Base-by-base conservation (phyloP, 164 flowering plant species). In the Stephania cephalantha region DNA sequence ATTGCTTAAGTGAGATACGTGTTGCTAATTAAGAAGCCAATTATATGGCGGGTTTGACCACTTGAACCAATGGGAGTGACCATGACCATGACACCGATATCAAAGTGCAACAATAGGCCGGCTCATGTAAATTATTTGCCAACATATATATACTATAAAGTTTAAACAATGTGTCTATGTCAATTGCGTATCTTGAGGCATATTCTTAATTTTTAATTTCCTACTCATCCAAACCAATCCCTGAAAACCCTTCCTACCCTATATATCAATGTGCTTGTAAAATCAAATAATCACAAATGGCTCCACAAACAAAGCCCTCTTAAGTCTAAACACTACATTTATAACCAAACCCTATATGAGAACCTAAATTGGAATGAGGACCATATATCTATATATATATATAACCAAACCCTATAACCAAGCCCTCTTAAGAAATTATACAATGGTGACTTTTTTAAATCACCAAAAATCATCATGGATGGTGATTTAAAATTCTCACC, bases 171-270 rank as follows among this genome's bases (percentile, higher is more conserved):
- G 53, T 8, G 61, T 71, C 73, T 13, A 44, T 71, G 25, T 71
- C 73, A 71, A 48, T n/a, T 18, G 73, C 72, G 35, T 42, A 63
- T 71, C 73, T 71, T 25, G 73, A 71, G 63, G 73, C 22, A 35
- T 35, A 22, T 46, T 71, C 73, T 46, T 25, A 25, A 0, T 25
- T 0, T 25, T 25, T 25, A 25, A 25, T 25, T 71, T 71, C 61
- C 22, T 18, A 50, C 18, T 35, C 42, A 42, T 5, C 55, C 68
- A 20, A 17, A 22, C 71, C 52, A 69, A 45, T 42, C 22, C 71
- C 73, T 48, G 31, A 46, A 71, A 46, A 46, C 12, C 73, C 73
- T 15, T 71, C 73, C 61, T 48, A 71, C 73, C 18, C 73, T 71
- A 71, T 20, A 25, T 25, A 25, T 25, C 12, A 65, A 35, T 65